Evolutionary conservation across 1,284 basidiomycete species (phyloP), one percentile per base, ranked within the genome.

Genomic region (Apiotrichum mycotoxinovorans): DNA sequence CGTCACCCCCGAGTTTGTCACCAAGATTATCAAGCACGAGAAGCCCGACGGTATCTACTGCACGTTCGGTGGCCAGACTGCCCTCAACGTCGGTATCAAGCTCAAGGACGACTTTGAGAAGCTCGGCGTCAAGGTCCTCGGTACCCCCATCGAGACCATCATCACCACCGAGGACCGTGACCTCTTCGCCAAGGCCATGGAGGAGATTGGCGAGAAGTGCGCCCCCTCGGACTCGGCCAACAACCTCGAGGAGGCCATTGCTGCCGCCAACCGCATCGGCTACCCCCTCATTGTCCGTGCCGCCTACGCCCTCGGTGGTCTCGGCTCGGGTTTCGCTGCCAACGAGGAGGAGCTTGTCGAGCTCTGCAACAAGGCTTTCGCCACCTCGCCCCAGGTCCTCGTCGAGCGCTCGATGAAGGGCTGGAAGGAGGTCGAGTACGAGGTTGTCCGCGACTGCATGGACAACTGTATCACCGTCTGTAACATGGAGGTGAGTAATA

Each of bases 341-440:
- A 82, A 97, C 71, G 91, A 92, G 74, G 82, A 79, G 20, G 90
- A 97, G 80, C 82, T 98, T 62, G 83, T 85, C 67, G 89, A 89
- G 52, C 80, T 98, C 26, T 97, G 93, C 73, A 83, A 81, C 67
- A 95, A 94, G 80, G 93, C 95, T 15, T 97, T 98, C 74, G 94
- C 95, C 47, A 97, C 91, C 34, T 91, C 88, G 67, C 93, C 95
- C 49, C 95, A 98, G 79, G 94, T 98, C 1, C 82, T 98, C 26
- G 91, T 98, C 25, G 95, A 98, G 82, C 95, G 87, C 83, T 93
- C 90, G 73, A 98, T 98, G 94, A 97, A 98, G 80, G 95, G 95
- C 15, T 98, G 93, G 93, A 98, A 98, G 80, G 95, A 98, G 81
- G 92, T 98, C 66, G 95, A 98, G 80, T 98, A 98, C 71, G 95